A percentile compares a stretch with the other conserved stretches of the same genome.
Conservation (phyloP, 2,329 filamentous ascomycete species). For the Monosporascus sp. region DNA sequence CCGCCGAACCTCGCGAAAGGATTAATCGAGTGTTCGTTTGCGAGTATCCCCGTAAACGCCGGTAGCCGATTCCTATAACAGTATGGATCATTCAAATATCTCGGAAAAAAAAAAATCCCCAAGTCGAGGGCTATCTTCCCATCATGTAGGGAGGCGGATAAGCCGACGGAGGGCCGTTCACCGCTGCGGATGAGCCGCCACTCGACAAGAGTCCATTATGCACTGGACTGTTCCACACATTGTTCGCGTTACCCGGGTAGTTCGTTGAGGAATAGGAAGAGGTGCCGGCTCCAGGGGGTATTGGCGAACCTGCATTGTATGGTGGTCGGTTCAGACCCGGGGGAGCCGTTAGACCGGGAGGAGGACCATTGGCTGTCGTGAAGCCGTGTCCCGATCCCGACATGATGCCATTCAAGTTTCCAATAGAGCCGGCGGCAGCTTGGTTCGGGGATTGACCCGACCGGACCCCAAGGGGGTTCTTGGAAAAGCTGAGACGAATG, state of each 20-base stretch:
- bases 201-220: slow-evolving; percentile 22
- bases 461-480: slow-evolving; percentile 91
- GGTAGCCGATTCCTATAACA: slow-evolving; percentile 11
- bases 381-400: slow-evolving; percentile 53
- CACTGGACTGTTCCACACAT: slow-evolving; percentile 20
- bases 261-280: slow-evolving; percentile 17
- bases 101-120: background rate
- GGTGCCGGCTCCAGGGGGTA: slow-evolving; percentile 15
- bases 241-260: slow-evolving; percentile 16
- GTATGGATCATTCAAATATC: slow-evolving; percentile 6
- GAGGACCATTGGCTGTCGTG: slow-evolving; percentile 67
- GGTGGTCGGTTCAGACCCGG: slow-evolving; percentile 53
- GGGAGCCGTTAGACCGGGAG: slow-evolving; percentile 73
- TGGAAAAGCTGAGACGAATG: slow-evolving; percentile 93
- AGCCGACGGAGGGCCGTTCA: slow-evolving; percentile 14
- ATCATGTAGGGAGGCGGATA: slow-evolving; percentile 22
- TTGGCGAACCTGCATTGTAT: slow-evolving; percentile 16
- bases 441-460: slow-evolving; percentile 61
- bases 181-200: slow-evolving; percentile 15
- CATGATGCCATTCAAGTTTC: slow-evolving; percentile 56
- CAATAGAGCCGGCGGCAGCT: slow-evolving; percentile 35
- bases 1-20: slow-evolving; percentile 1
- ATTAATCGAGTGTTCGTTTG: background rate
- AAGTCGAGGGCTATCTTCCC: slow-evolving; percentile 16
- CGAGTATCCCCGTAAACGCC: slow-evolving; percentile 10